Evolutionary conservation across 2,329 filamentous ascomycete species (phyloP), one percentile per base, ranked within the genome.

Genomic region (Cordyceps fumosorosea): DNA sequence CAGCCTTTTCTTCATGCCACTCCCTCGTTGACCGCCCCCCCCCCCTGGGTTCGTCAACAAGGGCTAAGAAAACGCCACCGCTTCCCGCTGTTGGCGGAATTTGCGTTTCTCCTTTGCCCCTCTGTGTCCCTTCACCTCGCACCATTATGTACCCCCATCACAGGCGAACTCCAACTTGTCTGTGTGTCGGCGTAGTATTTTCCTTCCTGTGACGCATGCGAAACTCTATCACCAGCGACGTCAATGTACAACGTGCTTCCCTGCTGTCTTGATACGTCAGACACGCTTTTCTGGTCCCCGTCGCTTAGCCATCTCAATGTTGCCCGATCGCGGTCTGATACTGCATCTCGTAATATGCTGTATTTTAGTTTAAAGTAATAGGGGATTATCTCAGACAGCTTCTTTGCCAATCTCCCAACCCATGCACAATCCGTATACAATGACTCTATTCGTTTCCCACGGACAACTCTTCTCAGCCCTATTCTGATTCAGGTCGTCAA

Each of bases 61-160:
- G 40, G 14, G 14, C 40, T 6, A 44, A 18, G 44, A 56, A 11
- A 56, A 37, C 42, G 44, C 42, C 44, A 57, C 55, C 55, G 55
- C 44, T 48, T 57, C 55, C 55, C 55, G 55, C 55, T 37, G 55
- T 57, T 57, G 55, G 55, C 55, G 55, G 55, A 56, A 48, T 57
- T 47, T 56, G 24, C 42, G 26, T 56, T 56, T 56, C 40, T 56
- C 54, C 54, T 44, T 44, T 47, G 14, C 34, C 26, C 12, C 24
- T 16, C n/a, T n/a, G n/a, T 4, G 16, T 26, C 51, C 11, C 26
- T 40, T 16, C 40, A 32, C 32, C 51, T 52, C 29, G 26, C 18
- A 20, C 8, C 50, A 37, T 18, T 32, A 26, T 26, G 3, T 16
- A 44, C 6, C 42, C 42, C 16, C 6, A 18, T 44, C 42, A 14